Percentiles rank a stretch among this genome's conserved stretches.
Conservation (phyloP, 306 rosid species). For the Vigna hirtella region DNA sequence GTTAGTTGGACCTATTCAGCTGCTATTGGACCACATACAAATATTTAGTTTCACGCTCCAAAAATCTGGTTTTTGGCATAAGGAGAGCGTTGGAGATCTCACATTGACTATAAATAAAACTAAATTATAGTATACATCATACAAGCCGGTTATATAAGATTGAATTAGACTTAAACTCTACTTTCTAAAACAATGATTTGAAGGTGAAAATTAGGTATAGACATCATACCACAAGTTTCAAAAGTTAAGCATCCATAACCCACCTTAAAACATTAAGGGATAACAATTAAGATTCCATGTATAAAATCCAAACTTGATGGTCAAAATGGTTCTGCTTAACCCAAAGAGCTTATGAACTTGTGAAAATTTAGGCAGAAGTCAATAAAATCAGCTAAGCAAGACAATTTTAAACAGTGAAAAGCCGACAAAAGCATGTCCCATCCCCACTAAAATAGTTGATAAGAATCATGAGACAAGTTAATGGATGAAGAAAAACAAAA, state of each 20-base stretch:
- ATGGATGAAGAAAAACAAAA: not conserved
- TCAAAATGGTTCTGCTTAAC: constrained; percentile 9
- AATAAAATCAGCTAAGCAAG: constrained; percentile 2
- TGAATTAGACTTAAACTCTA: no score
- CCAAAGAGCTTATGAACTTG: constrained; percentile 10
- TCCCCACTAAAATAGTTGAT: not conserved
- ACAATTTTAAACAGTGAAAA: constrained; percentile 12
- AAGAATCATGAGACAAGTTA: constrained; percentile 8
- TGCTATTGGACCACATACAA: no score
- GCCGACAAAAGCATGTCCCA: not conserved
- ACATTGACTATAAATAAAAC: no score
- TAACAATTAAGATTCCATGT: not conserved
- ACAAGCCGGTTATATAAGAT: no score
- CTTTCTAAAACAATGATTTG: not conserved
- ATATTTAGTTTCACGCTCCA: no score
- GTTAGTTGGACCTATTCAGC: no score
- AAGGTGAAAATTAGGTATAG: constrained; percentile 27
- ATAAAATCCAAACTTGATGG: constrained; percentile 12
- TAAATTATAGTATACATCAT: no score
- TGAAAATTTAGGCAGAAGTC: not conserved
- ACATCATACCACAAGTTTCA: constrained; percentile 12
- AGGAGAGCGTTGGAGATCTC: no score
- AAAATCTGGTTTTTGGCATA: no score
- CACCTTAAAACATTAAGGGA: constrained; percentile 1
- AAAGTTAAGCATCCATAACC: constrained; percentile 1